Evolutionary conservation across 139 green algal genomes (phyloP), one percentile per base, ranked within the genome.

Genomic region (Marvania coccoides): DNA sequence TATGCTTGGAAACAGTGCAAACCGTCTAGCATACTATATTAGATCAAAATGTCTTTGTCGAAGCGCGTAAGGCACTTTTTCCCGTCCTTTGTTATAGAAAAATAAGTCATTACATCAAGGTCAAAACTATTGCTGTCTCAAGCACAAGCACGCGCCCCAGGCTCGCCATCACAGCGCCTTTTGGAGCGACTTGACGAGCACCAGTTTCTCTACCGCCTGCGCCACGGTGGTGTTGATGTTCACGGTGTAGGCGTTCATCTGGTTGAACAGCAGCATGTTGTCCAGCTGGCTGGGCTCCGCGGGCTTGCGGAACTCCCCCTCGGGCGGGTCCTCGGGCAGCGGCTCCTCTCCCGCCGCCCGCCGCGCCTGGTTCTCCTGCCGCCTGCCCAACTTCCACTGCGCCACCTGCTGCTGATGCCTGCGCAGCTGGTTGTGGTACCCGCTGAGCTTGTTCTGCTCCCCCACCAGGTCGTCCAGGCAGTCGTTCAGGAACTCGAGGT

Each of bases 281-380:
- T 99, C 94, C 61, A 99, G 73, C 47, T 85, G 77, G 36, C 66
- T 85, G 24, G 94, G 95, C 79, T 98, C 93, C 0, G 85, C 65
- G 2, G 91, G 68, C 5, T 90, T 81, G 77, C 95, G 96, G 81
- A 94, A 95, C 68, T 85, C 71, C 13, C 69, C 57, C 51, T 71
- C 71, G 0, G 87, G 84, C 68, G 98, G 94, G 75, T 99, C 94
- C 74, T 99, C 95, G 2, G 92, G 85, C 69, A 99, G 80, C 23
- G 80, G 72, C 71, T 98, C 95, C 73, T 97, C 90, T 9, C 71
- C 73, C 47, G 56, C 75, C 33, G 82, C 75, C 3, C 79, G 64
- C 70, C 92, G 62, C 59, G 65, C 56, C 19, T 81, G 75, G 70
- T 99, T 99, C 73, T 99, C 95, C 69, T 90, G 71, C 47, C 80